Evolutionary conservation across 2,329 filamentous ascomycete genomes (phyloP), one percentile per base, ranked within the genome.

Genomic region (Colletotrichum viniferum): DNA sequence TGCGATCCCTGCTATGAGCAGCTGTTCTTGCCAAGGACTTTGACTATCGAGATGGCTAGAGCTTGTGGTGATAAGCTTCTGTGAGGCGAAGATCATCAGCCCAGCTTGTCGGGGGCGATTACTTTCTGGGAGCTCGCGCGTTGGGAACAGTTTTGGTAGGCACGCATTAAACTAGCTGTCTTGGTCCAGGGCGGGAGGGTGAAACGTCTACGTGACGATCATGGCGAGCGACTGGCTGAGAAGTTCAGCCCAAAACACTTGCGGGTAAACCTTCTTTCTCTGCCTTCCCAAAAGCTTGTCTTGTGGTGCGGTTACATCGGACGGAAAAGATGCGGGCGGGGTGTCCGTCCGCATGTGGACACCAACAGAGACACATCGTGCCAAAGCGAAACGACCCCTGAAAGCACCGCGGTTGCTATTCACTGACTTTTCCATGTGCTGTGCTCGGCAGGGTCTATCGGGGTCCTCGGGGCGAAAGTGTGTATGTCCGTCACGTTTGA

Each of bases 121-220:
- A 12, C 16, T 16, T 18, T 18, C 9, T 21, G 4, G 14, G n/a
- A 56, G 38, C 69, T 67, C 62, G 62, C 43, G 8, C 14, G 2
- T 56, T 58, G 24, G 36, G 38, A n/a, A 58, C 55, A n/a, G 14
- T 58, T 48, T 32, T 36, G 73, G 38, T 26, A 62, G 69, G 56
- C 36, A 38, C n/a, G 30, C 58, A 48, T 67, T 48, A 43, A 68
- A 34, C 12, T 43, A 21, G 18, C 8, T 21, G 26, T 30, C 63
- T 32, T 62, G 67, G 56, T 26, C 43, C 34, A 55, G 38, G 58
- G 63, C 48, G 26, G 28, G 28, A 26, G 6, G 52, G 16, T 69
- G 72, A 73, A 76, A 76, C 73, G 64, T 52, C 28, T 58, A 16
- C 30, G 64, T 34, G 58, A 55, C 63, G 63, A 73, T 73, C 63